Conservation (phyloP, 495 filamentous ascomycete species). For the Sporormia fimetaria region DNA sequence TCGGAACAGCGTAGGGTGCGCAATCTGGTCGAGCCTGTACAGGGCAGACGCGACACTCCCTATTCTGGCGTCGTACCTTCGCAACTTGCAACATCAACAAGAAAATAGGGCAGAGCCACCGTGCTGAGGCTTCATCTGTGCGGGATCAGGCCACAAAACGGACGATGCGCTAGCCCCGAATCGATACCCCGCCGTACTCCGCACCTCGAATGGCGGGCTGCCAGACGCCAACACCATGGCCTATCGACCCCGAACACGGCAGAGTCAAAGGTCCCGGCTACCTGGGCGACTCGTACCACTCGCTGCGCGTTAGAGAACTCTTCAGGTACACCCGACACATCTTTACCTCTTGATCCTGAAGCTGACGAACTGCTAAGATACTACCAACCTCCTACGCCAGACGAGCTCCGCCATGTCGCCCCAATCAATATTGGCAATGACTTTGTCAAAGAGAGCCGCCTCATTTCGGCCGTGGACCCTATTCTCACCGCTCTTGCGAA, state of each 20-base stretch:
- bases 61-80: too few relatives aligned
- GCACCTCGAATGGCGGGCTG: too few relatives aligned
- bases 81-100: too few relatives aligned
- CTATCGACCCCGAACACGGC: constrained; percentile 8
- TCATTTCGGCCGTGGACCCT: neutral
- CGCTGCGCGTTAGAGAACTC: constrained; percentile 24
- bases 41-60: too few relatives aligned
- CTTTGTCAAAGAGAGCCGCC: neutral
- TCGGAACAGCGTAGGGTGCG: too few relatives aligned
- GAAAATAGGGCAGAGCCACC: too few relatives aligned
- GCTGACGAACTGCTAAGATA: neutral
- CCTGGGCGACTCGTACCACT: constrained; percentile 12
- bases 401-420: neutral
- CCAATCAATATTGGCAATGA: neutral
- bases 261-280: constrained; percentile 4
- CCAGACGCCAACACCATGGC: too few relatives aligned
- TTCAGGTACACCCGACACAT: constrained; percentile 24
- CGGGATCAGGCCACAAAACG: too few relatives aligned
- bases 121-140: too few relatives aligned
- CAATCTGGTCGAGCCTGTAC: too few relatives aligned
- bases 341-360: neutral
- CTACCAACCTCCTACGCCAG: neutral
- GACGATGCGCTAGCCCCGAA: too few relatives aligned
- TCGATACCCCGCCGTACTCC: too few relatives aligned
- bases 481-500: neutral